These are phyloP conservation scores for Endothia cerciana DNA, from an alignment of 2,329 filamentous ascomycete genomes.

Conservation along the genomic window DNA sequence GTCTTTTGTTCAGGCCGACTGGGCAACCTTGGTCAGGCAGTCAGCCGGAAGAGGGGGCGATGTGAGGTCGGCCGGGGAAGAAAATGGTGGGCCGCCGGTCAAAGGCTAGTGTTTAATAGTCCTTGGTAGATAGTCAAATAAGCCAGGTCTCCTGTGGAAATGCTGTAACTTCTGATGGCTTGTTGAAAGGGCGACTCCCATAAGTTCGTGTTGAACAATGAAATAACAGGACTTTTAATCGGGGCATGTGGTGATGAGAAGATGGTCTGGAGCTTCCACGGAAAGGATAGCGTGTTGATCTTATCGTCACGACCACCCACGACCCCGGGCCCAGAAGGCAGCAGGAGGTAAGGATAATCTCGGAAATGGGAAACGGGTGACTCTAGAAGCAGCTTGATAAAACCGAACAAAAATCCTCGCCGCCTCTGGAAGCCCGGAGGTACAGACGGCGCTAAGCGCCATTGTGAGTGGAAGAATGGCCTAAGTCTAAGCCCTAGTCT, in stretches of 20 bases:
- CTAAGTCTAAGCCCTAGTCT: too few relatives aligned
- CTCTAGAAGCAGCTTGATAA: neutral
- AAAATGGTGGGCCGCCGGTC: too few relatives aligned
- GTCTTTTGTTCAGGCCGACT: neutral
- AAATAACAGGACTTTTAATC: neutral
- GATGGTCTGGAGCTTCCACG: neutral
- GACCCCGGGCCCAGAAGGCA: neutral
- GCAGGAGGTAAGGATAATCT: neutral
- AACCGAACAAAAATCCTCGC: neutral
- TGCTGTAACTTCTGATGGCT: neutral
- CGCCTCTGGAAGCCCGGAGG: too few relatives aligned
- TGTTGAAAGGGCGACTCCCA: neutral
- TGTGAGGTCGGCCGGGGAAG: too few relatives aligned
- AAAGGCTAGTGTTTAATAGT: neutral
- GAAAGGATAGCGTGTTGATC: neutral
- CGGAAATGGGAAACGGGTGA: neutral
- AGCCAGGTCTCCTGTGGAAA: neutral
- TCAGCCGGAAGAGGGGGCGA: too few relatives aligned
- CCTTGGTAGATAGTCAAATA: neutral
- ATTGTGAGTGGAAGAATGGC: too few relatives aligned
- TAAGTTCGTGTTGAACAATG: neutral
- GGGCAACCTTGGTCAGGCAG: too few relatives aligned
- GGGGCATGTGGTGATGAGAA: neutral
- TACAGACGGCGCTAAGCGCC: too few relatives aligned
- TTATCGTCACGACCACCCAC: neutral